Base-by-base conservation (phyloP, 2,329 filamentous ascomycete genomes). In the Thelonectria discophora region DNA sequence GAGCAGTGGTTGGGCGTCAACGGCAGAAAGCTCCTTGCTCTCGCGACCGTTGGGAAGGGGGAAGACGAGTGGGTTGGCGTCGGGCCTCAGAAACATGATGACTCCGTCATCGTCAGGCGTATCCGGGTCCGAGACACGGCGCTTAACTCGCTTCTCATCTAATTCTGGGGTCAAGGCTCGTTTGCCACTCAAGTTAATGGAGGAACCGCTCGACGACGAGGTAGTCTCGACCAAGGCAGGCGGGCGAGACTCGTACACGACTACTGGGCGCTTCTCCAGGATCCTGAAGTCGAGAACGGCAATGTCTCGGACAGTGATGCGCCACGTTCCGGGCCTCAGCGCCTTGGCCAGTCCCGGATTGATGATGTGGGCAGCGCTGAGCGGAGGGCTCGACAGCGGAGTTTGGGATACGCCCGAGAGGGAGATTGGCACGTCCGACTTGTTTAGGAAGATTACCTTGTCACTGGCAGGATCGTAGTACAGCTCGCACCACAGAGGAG, bases 391-490 rank as follows among this genome's bases (percentile, higher is more conserved):
- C 34, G 76, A 74, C 15, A 73, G 65, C 3, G 77, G 74, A 30
- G 75, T 73, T 58, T 79, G 75, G 18, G 81, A 83, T 54, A 82
- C 69, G 54, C 81, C 78, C 18, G 79, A 78, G 30, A 88, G 76
- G 21, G 76, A 76, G 55, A 87, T 82, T 45, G 85, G 84, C 2
- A 82, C 77, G 39, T 86, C 82, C 15, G 84, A 86, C 59, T 78
- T 80, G 72, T 87, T 88, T 53, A 81, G 72, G 24, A 87, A 79
- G 60, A 87, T 84, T 66, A 86, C 80, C 71, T 83, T 82, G 71
- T 87, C 85, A 74, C 84, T 86, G 64, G 80, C 77, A 15, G 85
- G 84, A 72, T 87, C 83, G 66, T 87, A 87, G 67, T 86, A 87
- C 37, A 88, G 76, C 72, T 87, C 84, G 71, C 84, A 87, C 82